phyloP scores from a whole-genome alignment of 2,329 filamentous ascomycete genomes.

The Colletotrichum tofieldiae region DNA sequence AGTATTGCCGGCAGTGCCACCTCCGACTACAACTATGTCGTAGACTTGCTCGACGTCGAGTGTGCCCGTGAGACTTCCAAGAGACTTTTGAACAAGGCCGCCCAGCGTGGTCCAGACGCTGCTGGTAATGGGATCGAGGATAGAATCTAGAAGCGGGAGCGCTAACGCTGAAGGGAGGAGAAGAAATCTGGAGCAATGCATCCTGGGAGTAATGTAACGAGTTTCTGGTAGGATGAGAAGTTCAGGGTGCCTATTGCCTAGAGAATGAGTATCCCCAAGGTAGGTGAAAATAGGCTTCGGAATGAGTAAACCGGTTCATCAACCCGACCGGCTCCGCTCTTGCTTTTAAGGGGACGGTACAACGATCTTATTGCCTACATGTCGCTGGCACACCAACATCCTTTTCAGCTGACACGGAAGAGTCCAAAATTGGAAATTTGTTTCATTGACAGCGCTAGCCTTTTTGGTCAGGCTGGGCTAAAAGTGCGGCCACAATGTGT shows the following conservation, averaged over 20 bases:
- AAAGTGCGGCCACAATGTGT: no score
- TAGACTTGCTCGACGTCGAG: constrained; percentile 1
- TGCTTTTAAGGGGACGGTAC: background rate
- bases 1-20: constrained; percentile 56
- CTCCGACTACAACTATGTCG: constrained; percentile 48
- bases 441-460: background rate
- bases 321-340: background rate
- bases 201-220: background rate
- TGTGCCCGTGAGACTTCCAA: constrained; percentile 7
- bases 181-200: background rate
- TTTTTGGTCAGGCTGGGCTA: no score
- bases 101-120: constrained; percentile 21
- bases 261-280: background rate
- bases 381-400: background rate
- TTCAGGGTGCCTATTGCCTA: background rate
- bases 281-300: background rate
- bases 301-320: background rate
- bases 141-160: constrained; percentile 1
- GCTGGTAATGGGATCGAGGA: background rate
- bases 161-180: background rate
- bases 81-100: constrained; percentile 12
- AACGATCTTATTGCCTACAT: background rate
- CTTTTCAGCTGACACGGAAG: background rate
- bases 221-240: no score
- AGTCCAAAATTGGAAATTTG: background rate